Percentiles rank a stretch among this genome's conserved stretches.
phyloP scores from a whole-genome alignment of 1,284 basidiomycete species.

The Leccinum laetum region DNA sequence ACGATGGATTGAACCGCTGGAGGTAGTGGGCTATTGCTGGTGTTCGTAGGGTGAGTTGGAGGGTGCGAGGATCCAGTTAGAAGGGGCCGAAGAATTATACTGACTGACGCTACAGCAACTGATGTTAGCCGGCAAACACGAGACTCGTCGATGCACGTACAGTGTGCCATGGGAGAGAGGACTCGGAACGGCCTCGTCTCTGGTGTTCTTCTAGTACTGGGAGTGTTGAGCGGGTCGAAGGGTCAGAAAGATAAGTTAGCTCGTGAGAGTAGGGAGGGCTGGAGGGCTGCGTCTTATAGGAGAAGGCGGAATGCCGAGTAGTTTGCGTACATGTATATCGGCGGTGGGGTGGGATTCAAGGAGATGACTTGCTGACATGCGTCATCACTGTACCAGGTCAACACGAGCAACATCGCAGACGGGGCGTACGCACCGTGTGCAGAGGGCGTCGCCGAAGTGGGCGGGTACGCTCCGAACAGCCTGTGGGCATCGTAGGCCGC shows the following conservation, averaged over 20 bases:
- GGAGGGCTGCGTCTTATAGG: slow-evolving; percentile 32
- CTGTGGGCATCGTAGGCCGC: slow-evolving; percentile 60
- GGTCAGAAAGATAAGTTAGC: slow-evolving; percentile 15
- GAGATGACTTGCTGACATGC: slow-evolving; percentile 58
- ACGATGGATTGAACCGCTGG: slow-evolving; percentile 55
- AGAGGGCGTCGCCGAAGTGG: slow-evolving; percentile 68
- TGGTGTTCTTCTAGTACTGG: slow-evolving; percentile 30
- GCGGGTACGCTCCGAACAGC: slow-evolving; percentile 62
- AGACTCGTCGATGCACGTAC: slow-evolving; percentile 17
- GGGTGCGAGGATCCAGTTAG: slow-evolving; percentile 34
- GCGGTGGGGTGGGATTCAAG: slow-evolving; percentile 47
- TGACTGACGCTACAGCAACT: slow-evolving; percentile 26
- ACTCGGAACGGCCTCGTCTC: slow-evolving; percentile 22
- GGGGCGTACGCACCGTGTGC: slow-evolving; percentile 52
- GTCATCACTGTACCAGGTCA: slow-evolving; percentile 49
- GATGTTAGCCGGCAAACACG: slow-evolving; percentile 6
- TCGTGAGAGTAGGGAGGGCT: slow-evolving; percentile 26
- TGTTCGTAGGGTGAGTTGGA: slow-evolving; percentile 44
- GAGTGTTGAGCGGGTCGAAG: slow-evolving; percentile 28
- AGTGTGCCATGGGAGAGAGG: slow-evolving; percentile 27
- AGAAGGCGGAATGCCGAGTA: slow-evolving; percentile 42
- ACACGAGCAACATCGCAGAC: slow-evolving; percentile 5
- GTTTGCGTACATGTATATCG: slow-evolving; percentile 60
- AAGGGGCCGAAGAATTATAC: slow-evolving; percentile 40
- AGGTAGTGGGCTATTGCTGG: slow-evolving; percentile 61